Evolutionary conservation across 2,329 filamentous ascomycete genomes (phyloP).

Genomic region (Metarhizium guizhouense): DNA sequence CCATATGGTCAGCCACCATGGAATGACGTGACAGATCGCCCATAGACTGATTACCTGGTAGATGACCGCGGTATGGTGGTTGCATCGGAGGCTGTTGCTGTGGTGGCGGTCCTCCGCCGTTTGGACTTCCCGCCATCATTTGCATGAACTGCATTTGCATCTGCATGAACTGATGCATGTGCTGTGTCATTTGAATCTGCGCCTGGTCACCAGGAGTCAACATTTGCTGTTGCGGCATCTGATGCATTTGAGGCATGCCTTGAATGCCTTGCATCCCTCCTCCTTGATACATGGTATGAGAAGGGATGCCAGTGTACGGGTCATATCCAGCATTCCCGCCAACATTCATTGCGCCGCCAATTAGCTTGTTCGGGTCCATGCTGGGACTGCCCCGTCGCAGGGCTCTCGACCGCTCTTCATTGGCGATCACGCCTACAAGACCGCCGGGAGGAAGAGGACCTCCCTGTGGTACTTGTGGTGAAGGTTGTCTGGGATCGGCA

Average conservation of each 20-base stretch:
- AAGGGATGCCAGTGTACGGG: conserved; percentile 38
- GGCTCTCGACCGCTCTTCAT: conserved; percentile 70
- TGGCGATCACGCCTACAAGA: conserved; percentile 80
- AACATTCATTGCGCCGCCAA: conserved; percentile 24
- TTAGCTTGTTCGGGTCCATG: conserved; percentile 36
- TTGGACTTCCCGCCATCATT: conserved; percentile 51
- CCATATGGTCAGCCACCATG: conserved; percentile 36
- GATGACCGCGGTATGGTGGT: conserved; percentile 13
- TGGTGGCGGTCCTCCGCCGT: conserved; percentile 17
- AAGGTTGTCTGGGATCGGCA: conserved; percentile 36
- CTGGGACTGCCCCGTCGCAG: conserved; percentile 72
- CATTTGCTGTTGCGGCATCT: conserved; percentile 36
- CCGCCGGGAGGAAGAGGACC: conserved; percentile 57
- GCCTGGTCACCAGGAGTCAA: conserved; percentile 59
- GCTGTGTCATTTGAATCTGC: conserved; percentile 71
- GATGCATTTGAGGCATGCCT: conserved; percentile 21
- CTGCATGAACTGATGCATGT: conserved; percentile 83
- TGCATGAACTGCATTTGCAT: conserved; percentile 96
- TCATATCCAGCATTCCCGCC: conserved; percentile 35
- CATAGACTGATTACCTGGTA: conserved; percentile 29
- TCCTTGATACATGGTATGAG: conserved; percentile 31
- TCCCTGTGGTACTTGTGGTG: conserved; percentile 26
- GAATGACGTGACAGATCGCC: conserved; percentile 37
- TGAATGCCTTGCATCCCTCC: conserved; percentile 9
- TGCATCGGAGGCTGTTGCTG: conserved; percentile 13